These are phyloP conservation scores for Neurospora tetrasperma DNA, from an alignment of 495 filamentous ascomycete species.

Conservation along the genomic window DNA sequence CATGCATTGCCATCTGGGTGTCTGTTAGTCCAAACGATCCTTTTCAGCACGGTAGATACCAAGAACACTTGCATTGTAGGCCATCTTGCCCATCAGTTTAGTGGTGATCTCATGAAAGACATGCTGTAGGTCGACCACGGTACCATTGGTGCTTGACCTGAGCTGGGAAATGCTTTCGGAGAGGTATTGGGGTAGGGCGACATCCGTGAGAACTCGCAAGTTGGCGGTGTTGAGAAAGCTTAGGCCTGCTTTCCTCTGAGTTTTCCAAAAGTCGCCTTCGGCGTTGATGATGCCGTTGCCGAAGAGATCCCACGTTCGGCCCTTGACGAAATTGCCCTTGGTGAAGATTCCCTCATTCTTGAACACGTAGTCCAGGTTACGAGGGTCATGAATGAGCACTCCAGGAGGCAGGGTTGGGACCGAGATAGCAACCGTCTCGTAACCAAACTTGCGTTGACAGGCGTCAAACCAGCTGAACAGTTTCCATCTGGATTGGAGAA, in stretches of 20 bases:
- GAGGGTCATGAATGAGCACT: slow-evolving; percentile 48
- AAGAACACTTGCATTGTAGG: slow-evolving; percentile 39
- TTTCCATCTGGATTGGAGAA: slow-evolving; percentile 44
- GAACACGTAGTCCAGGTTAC: slow-evolving; percentile 48
- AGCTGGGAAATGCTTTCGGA: slow-evolving; percentile 29
- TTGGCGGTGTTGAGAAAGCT: slow-evolving; percentile 48
- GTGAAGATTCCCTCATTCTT: slow-evolving; percentile 47
- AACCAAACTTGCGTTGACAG: slow-evolving; percentile 42
- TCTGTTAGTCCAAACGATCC: slow-evolving; percentile 2
- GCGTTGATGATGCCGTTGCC: slow-evolving; percentile 54
- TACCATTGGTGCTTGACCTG: slow-evolving; percentile 9
- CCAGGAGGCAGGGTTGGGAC: slow-evolving; percentile 49
- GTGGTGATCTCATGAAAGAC: slow-evolving; percentile 51
- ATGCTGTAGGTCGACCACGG: slow-evolving; percentile 40
- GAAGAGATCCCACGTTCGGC: slow-evolving; percentile 49
- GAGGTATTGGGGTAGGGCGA: slow-evolving; percentile 42
- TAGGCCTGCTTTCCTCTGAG: slow-evolving; percentile 48
- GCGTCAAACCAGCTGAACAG: slow-evolving; percentile 50
- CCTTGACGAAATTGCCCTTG: slow-evolving; percentile 49
- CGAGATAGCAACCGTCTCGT: slow-evolving; percentile 45
- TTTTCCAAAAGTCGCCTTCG: slow-evolving; percentile 50
- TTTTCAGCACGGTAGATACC: neutral
- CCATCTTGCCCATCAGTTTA: slow-evolving; percentile 49
- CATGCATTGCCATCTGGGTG: slow-evolving; percentile 48
- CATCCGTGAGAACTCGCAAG: slow-evolving; percentile 43